These are phyloP conservation scores for Rhizophora mangle DNA, from an alignment of 345 rosid species.

Conservation along the genomic window DNA sequence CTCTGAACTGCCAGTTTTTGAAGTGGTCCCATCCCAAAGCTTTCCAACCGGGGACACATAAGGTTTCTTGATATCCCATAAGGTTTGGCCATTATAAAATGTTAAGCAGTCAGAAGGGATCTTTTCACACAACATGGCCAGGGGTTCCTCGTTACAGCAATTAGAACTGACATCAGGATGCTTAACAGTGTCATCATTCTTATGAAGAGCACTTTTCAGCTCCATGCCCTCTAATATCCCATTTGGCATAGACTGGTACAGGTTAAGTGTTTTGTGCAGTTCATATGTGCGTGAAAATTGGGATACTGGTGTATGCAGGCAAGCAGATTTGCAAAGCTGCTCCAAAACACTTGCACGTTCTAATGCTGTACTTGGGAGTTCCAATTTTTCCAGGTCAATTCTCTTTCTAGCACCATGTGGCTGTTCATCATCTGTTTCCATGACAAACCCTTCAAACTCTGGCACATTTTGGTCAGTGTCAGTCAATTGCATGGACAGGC, in stretches of 20 bases:
- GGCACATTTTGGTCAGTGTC: constrained; percentile 43
- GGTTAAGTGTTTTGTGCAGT: constrained; percentile 31
- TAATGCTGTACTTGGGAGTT: constrained; percentile 45
- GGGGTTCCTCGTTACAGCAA: constrained; percentile 34
- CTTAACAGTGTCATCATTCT: constrained; percentile 18
- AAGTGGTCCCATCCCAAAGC: constrained; percentile 64
- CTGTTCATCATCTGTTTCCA: constrained; percentile 44
- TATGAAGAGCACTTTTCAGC: constrained; percentile 19
- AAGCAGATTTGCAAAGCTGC: constrained; percentile 65
- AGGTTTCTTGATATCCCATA: constrained; percentile 45
- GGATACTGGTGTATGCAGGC: constrained; percentile 55
- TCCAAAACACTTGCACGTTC: constrained; percentile 57
- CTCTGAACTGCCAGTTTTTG: constrained; percentile 64
- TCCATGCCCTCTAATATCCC: constrained; percentile 56
- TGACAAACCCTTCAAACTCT: constrained; percentile 56
- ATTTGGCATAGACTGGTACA: constrained; percentile 60
- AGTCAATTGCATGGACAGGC: constrained; percentile 11
- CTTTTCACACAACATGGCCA: constrained; percentile 33
- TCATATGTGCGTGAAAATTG: constrained; percentile 43
- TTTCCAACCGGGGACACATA: constrained; percentile 62
- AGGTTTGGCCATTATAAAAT: constrained; percentile 33
- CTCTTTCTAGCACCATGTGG: constrained; percentile 26
- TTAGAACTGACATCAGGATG: constrained; percentile 33
- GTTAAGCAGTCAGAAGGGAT: constrained; percentile 46
- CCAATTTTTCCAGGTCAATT: constrained; percentile 41